A percentile compares a stretch with the other conserved stretches of the same genome.
Conservation (phyloP, 148 eudicot species). For the Vaccinium macrocarpon region DNA sequence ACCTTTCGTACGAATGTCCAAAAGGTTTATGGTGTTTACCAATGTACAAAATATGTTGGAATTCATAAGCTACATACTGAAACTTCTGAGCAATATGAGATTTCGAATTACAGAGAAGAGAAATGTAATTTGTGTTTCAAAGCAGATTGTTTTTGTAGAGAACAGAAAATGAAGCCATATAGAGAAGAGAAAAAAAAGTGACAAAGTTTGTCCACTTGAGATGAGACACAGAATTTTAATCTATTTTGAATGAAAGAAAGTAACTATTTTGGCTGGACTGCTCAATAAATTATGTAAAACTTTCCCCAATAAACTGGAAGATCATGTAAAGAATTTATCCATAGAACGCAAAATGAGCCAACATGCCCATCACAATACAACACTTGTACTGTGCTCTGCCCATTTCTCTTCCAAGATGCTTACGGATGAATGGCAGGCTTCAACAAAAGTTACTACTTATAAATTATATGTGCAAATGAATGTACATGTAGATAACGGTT, state of each 20-base stretch:
- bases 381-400: background rate
- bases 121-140: background rate
- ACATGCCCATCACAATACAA: background rate
- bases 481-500: background rate
- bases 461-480: background rate
- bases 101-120: background rate
- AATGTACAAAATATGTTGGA: background rate
- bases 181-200: background rate
- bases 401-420: background rate
- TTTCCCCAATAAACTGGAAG: background rate
- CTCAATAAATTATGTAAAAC: background rate
- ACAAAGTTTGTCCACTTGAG: background rate
- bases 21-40: background rate
- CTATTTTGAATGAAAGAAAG: background rate
- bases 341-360: background rate
- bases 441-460: background rate
- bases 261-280: slow-evolving; percentile 1
- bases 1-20: background rate
- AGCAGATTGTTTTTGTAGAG: background rate
- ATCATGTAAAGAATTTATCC: background rate
- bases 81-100: background rate
- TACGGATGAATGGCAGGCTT: background rate
- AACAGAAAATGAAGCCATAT: background rate
- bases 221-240: background rate
- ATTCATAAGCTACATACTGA: background rate